Base-by-base conservation (phyloP, 2,329 filamentous ascomycete genomes). In the Fusarium verticillioides region DNA sequence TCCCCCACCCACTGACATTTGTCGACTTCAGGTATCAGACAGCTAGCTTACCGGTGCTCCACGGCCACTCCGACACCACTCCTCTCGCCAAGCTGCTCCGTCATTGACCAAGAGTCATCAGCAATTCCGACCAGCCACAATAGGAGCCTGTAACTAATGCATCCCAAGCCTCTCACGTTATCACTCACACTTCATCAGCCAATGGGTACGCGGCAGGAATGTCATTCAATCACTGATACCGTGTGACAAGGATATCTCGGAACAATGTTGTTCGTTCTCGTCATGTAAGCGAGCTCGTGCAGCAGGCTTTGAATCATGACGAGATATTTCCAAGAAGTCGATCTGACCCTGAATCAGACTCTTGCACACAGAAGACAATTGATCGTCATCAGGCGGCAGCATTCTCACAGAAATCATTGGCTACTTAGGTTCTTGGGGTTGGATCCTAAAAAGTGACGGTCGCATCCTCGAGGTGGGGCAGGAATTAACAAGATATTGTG, bases 341-440 rank as follows among this genome's bases (percentile, higher is more conserved):
- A 63, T 65, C 58, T 7, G n/a, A 39, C 5, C 47, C 62, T 26
- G 19, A 47, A 37, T 21, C 30, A 21, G 58, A 18, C 16, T 40
- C 28, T 37, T 49, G 34, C 39, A 67, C 40, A 10, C 28, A 40
- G 13, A n/a, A 16, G 0, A 39, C 12, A 34, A 63, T 49, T 46
- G 39, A 60, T 34, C 18, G 19, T 23, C 37, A 18, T 43, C 11
- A 69, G 66, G 63, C 66, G 47, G 34, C 66, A 62, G 52, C 9
- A 67, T 67, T 69, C 40, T 28, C 47, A 18, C 2, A 4, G 4
- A 19, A 44, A 4, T 7, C 10, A 69, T 69, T 69, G 63, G 66
- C 26, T 40, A 19, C 19, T 32, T 7, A 18, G 15, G 9, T 44
- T 8, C 28, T 21, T 16, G n/a, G 16, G 40, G 47, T 56, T 49